Conservation (phyloP, 2,329 filamentous ascomycete genomes). For the Fusarium sublunatum region DNA sequence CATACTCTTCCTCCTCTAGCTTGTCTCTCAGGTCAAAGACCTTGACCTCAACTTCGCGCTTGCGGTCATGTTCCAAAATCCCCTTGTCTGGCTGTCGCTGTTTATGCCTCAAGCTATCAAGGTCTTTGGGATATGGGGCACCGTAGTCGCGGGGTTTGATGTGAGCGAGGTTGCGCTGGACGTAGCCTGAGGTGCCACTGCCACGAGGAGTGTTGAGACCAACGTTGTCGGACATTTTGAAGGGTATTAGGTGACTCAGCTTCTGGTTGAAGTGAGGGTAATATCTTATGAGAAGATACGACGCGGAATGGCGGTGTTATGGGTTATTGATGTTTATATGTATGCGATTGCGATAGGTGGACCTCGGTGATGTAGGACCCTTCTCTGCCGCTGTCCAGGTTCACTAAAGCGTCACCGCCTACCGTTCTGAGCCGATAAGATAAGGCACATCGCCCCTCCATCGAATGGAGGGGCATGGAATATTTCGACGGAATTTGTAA, state of each 20-base stretch:
- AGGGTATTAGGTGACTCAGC: neutral
- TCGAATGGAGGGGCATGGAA: slow-evolving; percentile 35
- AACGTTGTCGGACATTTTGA: slow-evolving; percentile 91
- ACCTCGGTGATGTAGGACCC: slow-evolving; percentile 32
- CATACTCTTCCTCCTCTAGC: slow-evolving; percentile 89
- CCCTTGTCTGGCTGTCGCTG: slow-evolving; percentile 89
- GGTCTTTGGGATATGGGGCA: slow-evolving; percentile 80
- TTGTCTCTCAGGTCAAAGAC: slow-evolving; percentile 90
- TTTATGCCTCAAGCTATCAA: slow-evolving; percentile 76
- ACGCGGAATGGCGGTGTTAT: slow-evolving; percentile 5
- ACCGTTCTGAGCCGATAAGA: slow-evolving; percentile 26
- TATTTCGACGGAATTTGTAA: slow-evolving; percentile 38
- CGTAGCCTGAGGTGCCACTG: slow-evolving; percentile 96
- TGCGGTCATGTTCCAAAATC: slow-evolving; percentile 93
- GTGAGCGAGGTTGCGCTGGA: slow-evolving; percentile 93
- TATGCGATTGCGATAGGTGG: slow-evolving; percentile 20
- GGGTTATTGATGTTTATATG: slow-evolving; percentile 7
- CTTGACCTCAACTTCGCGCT: slow-evolving; percentile 90
- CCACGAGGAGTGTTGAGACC: slow-evolving; percentile 94
- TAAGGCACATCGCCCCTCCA: slow-evolving; percentile 29
- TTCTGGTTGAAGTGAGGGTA: neutral
- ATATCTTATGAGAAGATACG: neutral
- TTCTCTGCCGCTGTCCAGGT: slow-evolving; percentile 13
- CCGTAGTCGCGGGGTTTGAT: slow-evolving; percentile 84
- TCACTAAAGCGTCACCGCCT: slow-evolving; percentile 13